These are phyloP conservation scores for Cokeromyces recurvatus DNA, from an alignment of 371 early-diverging fungal genomes.

Conservation along the genomic window DNA sequence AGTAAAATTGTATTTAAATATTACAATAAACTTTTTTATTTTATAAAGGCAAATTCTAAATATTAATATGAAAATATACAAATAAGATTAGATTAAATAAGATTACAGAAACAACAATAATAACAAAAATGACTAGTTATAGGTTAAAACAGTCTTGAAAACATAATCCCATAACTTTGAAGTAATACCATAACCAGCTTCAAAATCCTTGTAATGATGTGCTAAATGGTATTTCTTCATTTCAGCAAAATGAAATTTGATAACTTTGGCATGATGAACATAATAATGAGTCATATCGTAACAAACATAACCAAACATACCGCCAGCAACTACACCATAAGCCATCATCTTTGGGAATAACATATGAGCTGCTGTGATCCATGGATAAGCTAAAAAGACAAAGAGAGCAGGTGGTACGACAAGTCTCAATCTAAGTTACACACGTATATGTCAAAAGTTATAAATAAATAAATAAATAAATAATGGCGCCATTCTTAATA, in stretches of 20 bases:
- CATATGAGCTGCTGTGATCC: slow-evolving; percentile 42
- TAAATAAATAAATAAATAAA: neutral
- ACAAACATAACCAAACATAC: slow-evolving; percentile 74
- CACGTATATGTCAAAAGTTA: neutral
- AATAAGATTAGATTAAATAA: no score
- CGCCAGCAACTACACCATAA: slow-evolving; percentile 65
- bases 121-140: slow-evolving; percentile 4
- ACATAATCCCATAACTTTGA: slow-evolving; percentile 85
- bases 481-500: slow-evolving; percentile 8
- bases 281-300: slow-evolving; percentile 92
- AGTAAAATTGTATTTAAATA: no score
- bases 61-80: no score
- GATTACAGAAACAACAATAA: no score
- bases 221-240: slow-evolving; percentile 92
- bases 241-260: slow-evolving; percentile 59
- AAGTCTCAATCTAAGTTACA: slow-evolving; percentile 75
- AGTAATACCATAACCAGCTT: slow-evolving; percentile 88
- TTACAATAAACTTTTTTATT: no score
- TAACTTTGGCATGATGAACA: slow-evolving; percentile 81
- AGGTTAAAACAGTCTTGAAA: slow-evolving; percentile 59
- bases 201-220: slow-evolving; percentile 87
- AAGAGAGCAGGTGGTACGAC: slow-evolving; percentile 91
- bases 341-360: slow-evolving; percentile 52
- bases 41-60: no score
- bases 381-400: slow-evolving; percentile 54